Percentiles rank a stretch among this genome's conserved stretches.
These are phyloP conservation scores for Puccinia hordei DNA, from an alignment of 1,284 basidiomycete genomes.

Conservation along the genomic window DNA sequence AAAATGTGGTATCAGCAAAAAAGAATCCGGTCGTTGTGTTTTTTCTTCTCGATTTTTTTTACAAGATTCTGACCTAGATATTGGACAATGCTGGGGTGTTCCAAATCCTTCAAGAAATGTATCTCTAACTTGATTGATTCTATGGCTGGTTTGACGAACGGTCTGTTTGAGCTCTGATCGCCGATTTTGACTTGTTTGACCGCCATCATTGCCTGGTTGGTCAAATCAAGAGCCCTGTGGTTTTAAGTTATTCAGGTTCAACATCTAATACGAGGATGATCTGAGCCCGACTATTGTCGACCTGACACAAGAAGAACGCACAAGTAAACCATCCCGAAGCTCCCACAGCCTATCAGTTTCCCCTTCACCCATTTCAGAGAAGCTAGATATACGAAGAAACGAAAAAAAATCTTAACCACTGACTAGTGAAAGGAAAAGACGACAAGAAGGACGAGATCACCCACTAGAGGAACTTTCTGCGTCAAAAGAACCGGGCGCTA, in stretches of 20 bases:
- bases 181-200: slow-evolving; percentile 94
- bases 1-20: not conserved
- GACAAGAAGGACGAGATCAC: slow-evolving; percentile 55
- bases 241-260: not conserved
- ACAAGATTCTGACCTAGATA: slow-evolving; percentile 73
- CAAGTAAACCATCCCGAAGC: slow-evolving; percentile 92
- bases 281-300: too few species aligned
- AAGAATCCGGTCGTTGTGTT: not conserved
- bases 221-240: slow-evolving; percentile 78
- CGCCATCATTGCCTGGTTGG: slow-evolving; percentile 97
- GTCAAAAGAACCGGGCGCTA: slow-evolving; percentile 54
- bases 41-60: slow-evolving; percentile 52
- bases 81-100: slow-evolving; percentile 94
- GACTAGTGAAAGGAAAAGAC: slow-evolving; percentile 5
- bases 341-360: slow-evolving; percentile 92
- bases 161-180: slow-evolving; percentile 82
- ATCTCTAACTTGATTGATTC: slow-evolving; percentile 91
- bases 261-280: not conserved
- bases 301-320: slow-evolving; percentile 22
- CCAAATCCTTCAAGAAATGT: slow-evolving; percentile 89
- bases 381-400: slow-evolving; percentile 62
- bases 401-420: slow-evolving; percentile 8
- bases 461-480: slow-evolving; percentile 50
- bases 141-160: slow-evolving; percentile 84
- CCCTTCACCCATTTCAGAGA: slow-evolving; percentile 99